Base-by-base conservation (phyloP, 2,329 filamentous ascomycete species). In the Magnaporthiopsis incrustans region DNA sequence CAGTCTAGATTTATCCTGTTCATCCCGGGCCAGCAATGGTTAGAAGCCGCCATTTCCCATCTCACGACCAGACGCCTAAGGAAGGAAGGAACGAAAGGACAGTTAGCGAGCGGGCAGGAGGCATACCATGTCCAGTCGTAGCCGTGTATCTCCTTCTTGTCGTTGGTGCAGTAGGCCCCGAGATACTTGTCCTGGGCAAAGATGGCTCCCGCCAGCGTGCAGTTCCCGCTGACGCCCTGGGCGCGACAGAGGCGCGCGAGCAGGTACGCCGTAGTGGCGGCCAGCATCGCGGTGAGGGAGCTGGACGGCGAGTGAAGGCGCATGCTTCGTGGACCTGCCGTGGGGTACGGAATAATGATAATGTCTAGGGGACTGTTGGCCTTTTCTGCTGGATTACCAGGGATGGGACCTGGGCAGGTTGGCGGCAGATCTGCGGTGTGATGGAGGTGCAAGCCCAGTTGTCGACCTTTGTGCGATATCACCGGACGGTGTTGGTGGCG, bases 81-180 rank as follows among this genome's bases (percentile, higher is more conserved):
- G 32, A 10, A 33, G 32, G 32, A 33, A 10, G 32, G 10, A 33
- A 33, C 4, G 10, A 33, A 33, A 33, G 32, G 32, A 10, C 4
- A 33, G 10, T 5, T 5, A 33, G 32, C n/a, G n/a, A n/a, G n/a
- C n/a, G n/a, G n/a, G n/a, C n/a, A n/a, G n/a, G n/a, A n/a, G n/a
- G 15, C 69, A 67, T 68, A 76, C 77, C 73, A 77, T 15, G 76
- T 73, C 74, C 77, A 79, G 63, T 77, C 75, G 68, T 77, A 78
- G 27, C 70, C 72, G 64, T 70, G 78, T 38, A 63, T 63, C 15
- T 59, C 62, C 11, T 27, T 50, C 25, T 18, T 25, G 2, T 63
- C 56, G 35, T 63, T 63, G 26, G 56, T 50, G 57, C 62, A 63
- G 38, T 33, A 59, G 6, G 57, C 38, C 10, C 57, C 62, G 33